phyloP scores from a whole-genome alignment of 1,284 basidiomycete species.

The Trichosporon faecale region DNA sequence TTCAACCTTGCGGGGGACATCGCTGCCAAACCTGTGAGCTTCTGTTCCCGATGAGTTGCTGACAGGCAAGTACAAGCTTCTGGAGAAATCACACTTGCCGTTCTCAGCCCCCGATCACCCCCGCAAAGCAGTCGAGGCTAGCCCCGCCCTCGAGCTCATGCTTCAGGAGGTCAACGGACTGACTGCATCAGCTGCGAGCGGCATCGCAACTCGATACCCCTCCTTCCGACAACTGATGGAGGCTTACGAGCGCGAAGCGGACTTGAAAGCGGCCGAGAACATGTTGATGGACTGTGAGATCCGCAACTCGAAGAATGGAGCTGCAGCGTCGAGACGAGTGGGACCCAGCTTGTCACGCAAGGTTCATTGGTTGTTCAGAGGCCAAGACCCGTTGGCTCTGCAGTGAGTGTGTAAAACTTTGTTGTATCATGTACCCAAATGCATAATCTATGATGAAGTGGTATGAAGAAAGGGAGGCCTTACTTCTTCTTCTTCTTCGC shows the following conservation, averaged over 20 bases:
- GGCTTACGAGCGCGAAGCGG: constrained; percentile 39
- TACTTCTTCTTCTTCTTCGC: constrained; percentile 40
- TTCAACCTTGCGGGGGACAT: constrained; percentile 50
- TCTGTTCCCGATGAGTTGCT: background rate
- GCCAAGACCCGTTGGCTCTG: constrained; percentile 41
- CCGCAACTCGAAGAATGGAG: constrained; percentile 34
- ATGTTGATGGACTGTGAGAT: constrained; percentile 45
- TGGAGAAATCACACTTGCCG: constrained; percentile 49
- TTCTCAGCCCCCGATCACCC: constrained; percentile 42
- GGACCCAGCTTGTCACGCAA: constrained; percentile 40
- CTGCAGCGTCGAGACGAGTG: constrained; percentile 34
- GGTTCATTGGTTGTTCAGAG: constrained; percentile 40
- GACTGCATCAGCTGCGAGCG: constrained; percentile 42
- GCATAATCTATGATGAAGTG: background rate
- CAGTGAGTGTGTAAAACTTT: background rate
- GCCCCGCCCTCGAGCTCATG: constrained; percentile 46
- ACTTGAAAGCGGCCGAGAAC: constrained; percentile 29
- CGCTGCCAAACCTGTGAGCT: constrained; percentile 47
- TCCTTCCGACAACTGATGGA: constrained; percentile 45
- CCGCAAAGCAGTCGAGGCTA: constrained; percentile 26
- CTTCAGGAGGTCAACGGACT: constrained; percentile 50
- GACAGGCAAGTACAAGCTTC: constrained; percentile 39
- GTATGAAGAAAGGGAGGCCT: background rate
- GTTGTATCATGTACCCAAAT: constrained; percentile 4
- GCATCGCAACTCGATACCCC: constrained; percentile 36